Percentiles rank a stretch among this genome's conserved stretches.
These are phyloP conservation scores for Fusarium dlaminii DNA, from an alignment of 2,329 filamentous ascomycete genomes.

Conservation along the genomic window DNA sequence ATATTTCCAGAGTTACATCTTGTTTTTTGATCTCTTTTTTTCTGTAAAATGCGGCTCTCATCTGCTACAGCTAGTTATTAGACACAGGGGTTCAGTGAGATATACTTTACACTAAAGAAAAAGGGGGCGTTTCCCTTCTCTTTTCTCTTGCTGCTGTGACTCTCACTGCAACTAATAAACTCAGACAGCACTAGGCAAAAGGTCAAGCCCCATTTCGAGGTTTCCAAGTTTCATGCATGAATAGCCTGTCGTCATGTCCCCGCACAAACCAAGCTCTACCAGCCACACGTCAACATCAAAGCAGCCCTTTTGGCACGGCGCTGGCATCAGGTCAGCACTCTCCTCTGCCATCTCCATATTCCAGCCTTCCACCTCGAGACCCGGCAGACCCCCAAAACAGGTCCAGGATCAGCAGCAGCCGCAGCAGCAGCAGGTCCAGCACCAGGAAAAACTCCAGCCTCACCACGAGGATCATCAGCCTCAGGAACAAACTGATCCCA, in stretches of 20 bases:
- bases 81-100: background rate
- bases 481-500: background rate
- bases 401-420: conserved; percentile 6
- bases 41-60: conserved; percentile 5
- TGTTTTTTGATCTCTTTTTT: background rate
- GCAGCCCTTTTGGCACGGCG: conserved; percentile 18
- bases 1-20: background rate
- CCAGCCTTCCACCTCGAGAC: conserved; percentile 2
- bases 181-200: background rate
- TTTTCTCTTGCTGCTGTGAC: background rate
- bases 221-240: conserved; percentile 14
- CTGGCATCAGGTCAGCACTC: conserved; percentile 20
- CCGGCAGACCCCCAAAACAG: conserved; percentile 15
- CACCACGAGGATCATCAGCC: conserved; percentile 1
- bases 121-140: background rate
- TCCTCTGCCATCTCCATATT: conserved; percentile 21
- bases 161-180: background rate
- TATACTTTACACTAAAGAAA: background rate
- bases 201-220: background rate
- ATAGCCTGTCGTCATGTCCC: conserved; percentile 40
- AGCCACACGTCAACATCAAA: conserved; percentile 32
- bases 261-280: conserved; percentile 27
- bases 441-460: background rate
- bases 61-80: background rate
- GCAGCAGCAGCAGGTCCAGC: background rate